These are phyloP conservation scores for Metarhizium robertsii DNA, from an alignment of 2,329 filamentous ascomycete species.

Conservation along the genomic window DNA sequence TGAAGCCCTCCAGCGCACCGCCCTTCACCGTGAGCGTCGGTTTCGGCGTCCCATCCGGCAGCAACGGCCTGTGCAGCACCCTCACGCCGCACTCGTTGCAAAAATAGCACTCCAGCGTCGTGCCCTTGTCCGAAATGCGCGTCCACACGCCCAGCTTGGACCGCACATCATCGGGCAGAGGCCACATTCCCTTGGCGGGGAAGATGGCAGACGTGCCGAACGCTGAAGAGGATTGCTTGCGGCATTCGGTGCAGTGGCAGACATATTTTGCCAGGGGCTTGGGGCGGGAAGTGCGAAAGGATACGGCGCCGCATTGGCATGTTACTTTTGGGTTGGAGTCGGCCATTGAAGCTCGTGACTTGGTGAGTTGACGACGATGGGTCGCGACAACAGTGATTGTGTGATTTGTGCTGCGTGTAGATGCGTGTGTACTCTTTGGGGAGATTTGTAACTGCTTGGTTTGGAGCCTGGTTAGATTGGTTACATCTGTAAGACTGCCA, in stretches of 20 bases:
- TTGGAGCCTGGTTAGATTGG: not conserved
- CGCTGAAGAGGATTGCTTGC: constrained; percentile 33
- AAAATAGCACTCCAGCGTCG: constrained; percentile 32
- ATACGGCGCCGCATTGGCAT: constrained; percentile 32
- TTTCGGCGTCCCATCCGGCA: constrained; percentile 21
- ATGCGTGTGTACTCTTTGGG: too few relatives aligned
- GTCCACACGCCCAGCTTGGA: constrained; percentile 26
- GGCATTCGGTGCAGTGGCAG: constrained; percentile 23
- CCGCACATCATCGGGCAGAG: constrained; percentile 23
- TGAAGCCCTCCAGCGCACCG: too few relatives aligned
- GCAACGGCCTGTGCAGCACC: constrained; percentile 33
- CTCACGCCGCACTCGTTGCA: constrained; percentile 34
- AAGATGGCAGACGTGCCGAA: constrained; percentile 36
- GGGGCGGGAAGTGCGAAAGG: too few relatives aligned
- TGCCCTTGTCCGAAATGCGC: constrained; percentile 28
- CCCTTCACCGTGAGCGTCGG: too few relatives aligned
- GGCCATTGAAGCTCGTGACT: not conserved
- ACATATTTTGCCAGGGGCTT: too few relatives aligned
- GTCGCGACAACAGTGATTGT: too few relatives aligned
- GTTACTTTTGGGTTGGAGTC: constrained; percentile 13
- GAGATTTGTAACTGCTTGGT: too few relatives aligned
- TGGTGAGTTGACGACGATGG: not conserved
- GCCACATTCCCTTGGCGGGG: constrained; percentile 29
- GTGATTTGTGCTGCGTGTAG: too few relatives aligned
- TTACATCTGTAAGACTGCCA: too few relatives aligned